Evolutionary conservation across 75 land plant species (phyloP).

Genomic region (Pinus albicaulis): DNA sequence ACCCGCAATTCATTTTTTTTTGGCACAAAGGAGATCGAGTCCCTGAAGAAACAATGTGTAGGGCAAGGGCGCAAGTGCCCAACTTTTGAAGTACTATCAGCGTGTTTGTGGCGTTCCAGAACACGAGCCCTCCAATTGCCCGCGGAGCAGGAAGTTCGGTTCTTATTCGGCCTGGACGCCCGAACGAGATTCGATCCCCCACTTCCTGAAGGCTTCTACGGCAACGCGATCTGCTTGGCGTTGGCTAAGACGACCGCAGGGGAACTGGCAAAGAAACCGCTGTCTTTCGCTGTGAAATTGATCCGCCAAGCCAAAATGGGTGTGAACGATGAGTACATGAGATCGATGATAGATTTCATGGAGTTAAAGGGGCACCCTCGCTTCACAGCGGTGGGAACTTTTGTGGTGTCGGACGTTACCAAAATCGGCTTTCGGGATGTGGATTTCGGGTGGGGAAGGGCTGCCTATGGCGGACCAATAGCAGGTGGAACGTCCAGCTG

Average conservation of each 20-base stretch:
- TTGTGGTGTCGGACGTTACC: no score
- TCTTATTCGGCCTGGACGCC: constrained; percentile 29
- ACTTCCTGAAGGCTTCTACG: constrained; percentile 68
- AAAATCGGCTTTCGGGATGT: background rate
- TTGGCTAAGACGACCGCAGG: constrained; percentile 38
- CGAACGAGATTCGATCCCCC: constrained; percentile 38
- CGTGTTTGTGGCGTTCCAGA: constrained; percentile 42
- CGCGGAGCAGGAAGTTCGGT: constrained; percentile 28
- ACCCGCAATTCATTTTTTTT: constrained; percentile 25
- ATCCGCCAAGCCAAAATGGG: constrained; percentile 25
- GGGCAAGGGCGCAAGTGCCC: background rate
- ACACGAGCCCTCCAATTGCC: constrained; percentile 24
- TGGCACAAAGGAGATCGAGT: constrained; percentile 17
- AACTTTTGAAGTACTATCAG: constrained; percentile 38
- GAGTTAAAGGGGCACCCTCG: constrained; percentile 36
- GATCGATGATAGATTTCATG: constrained; percentile 57
- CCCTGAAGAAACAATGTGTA: background rate
- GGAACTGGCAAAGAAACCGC: constrained; percentile 31
- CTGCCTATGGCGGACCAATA: constrained; percentile 32
- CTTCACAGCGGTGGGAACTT: background rate
- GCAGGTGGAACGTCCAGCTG: constrained; percentile 29
- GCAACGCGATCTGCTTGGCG: constrained; percentile 58
- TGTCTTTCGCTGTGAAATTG: constrained; percentile 38
- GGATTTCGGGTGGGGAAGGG: constrained; percentile 73
- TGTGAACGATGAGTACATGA: constrained; percentile 56